A percentile compares a stretch with the other conserved stretches of the same genome.
Evolutionary conservation across 192 early-diverging fungal genomes (phyloP).

Genomic region (Podila verticillata): DNA sequence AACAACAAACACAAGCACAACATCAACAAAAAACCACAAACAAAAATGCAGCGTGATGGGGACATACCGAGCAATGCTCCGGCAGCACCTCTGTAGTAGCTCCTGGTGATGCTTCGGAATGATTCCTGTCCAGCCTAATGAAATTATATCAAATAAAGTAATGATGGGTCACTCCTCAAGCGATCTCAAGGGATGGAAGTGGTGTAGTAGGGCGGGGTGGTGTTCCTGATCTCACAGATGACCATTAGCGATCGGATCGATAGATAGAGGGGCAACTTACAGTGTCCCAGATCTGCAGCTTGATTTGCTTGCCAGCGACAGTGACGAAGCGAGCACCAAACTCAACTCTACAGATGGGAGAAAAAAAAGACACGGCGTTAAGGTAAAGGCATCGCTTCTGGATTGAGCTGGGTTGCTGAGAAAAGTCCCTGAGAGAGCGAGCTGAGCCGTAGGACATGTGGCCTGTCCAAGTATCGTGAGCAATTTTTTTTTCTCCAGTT

Average conservation of each 20-base stretch:
- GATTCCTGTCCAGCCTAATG: slow-evolving; percentile 82
- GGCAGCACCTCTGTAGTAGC: slow-evolving; percentile 85
- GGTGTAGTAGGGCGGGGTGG: too few relatives aligned
- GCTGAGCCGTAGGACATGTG: too few relatives aligned
- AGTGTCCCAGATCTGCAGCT: slow-evolving; percentile 97
- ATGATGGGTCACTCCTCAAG: slow-evolving; percentile 51
- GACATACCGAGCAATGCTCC: slow-evolving; percentile 73
- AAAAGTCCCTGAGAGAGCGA: too few relatives aligned
- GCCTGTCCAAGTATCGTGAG: too few relatives aligned
- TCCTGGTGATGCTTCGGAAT: slow-evolving; percentile 85
- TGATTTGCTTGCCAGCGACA: slow-evolving; percentile 84
- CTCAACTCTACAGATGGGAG: slow-evolving; percentile 65
- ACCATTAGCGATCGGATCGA: too few relatives aligned
- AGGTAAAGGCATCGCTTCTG: not conserved
- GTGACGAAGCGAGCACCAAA: slow-evolving; percentile 83
- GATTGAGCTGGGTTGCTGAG: not conserved
- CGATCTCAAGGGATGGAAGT: not conserved
- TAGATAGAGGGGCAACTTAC: slow-evolving; percentile 46
- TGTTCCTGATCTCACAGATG: too few relatives aligned
- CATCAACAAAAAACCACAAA: not conserved
- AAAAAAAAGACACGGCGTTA: slow-evolving; percentile 3
- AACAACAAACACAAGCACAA: not conserved
- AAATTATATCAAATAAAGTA: slow-evolving; percentile 31
- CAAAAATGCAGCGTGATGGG: not conserved
- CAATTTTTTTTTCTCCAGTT: too few relatives aligned